Percentiles rank a stretch among this genome's conserved stretches.
Evolutionary conservation across 176 grass and related monocot genomes (phyloP).

Genomic region (Triticum monococcum): DNA sequence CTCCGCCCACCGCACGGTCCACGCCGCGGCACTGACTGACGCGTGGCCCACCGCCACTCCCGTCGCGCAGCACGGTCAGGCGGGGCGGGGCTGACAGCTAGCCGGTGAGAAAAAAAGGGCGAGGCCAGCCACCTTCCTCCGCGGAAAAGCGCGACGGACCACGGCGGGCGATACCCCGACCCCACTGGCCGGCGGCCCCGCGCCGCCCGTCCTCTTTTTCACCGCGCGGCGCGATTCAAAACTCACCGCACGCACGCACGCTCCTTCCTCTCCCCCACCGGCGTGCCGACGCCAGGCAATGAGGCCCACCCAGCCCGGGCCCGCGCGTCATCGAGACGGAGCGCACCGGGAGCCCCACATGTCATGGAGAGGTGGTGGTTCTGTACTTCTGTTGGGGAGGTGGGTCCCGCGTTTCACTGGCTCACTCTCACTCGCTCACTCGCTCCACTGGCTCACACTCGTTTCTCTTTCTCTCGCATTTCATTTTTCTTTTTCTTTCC

Average conservation of each 20-base stretch:
- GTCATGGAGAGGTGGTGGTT: not conserved
- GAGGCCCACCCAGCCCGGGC: not conserved
- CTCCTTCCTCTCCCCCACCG: not conserved
- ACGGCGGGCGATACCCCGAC: not conserved
- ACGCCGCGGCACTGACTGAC: not conserved
- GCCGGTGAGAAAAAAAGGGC: slow-evolving; percentile 17
- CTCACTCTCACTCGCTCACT: not conserved
- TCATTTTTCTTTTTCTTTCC: not conserved
- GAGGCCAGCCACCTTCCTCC: not conserved
- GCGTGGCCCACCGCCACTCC: not conserved
- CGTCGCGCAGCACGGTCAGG: not conserved
- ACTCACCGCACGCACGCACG: not conserved
- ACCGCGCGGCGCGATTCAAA: not conserved
- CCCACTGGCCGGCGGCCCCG: not conserved
- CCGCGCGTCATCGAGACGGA: not conserved
- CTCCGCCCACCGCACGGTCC: not conserved
- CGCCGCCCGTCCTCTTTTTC: not conserved
- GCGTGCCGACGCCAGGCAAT: not conserved
- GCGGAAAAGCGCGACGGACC: not conserved
- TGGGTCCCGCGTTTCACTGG: slow-evolving; percentile 19
- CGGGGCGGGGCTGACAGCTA: not conserved
- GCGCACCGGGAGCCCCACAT: not conserved
- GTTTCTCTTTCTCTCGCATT: not conserved
- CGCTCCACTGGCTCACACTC: not conserved
- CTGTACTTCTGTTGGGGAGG: slow-evolving; percentile 6